Conservation (phyloP, 345 rosid genomes). For the Sisymbrium altissimum region DNA sequence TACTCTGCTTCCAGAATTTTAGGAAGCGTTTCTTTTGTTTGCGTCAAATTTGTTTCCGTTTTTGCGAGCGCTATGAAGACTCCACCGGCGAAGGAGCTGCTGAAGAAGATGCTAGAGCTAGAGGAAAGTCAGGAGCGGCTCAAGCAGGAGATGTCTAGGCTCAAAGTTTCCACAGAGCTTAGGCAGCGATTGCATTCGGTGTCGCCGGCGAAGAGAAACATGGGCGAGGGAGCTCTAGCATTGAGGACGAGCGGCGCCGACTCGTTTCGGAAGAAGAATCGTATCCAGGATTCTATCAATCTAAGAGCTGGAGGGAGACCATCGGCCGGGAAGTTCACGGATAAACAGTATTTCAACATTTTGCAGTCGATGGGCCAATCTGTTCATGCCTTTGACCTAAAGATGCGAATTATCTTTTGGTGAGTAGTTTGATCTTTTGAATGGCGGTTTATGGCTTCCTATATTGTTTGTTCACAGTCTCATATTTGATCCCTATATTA, state of each 20-base stretch:
- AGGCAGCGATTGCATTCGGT: slow-evolving; percentile 76
- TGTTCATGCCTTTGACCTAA: slow-evolving; percentile 66
- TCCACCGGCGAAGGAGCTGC: slow-evolving; percentile 73
- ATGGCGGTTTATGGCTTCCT: neutral
- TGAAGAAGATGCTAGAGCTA: slow-evolving; percentile 82
- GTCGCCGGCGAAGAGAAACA: slow-evolving; percentile 53
- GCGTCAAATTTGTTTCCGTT: too few relatives aligned
- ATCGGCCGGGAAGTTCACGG: slow-evolving; percentile 56
- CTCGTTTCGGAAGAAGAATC: slow-evolving; percentile 63
- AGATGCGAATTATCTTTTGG: slow-evolving; percentile 73
- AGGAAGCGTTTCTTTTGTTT: neutral
- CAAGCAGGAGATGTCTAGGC: slow-evolving; percentile 71
- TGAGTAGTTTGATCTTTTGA: slow-evolving; percentile 30
- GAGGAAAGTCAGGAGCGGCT: slow-evolving; percentile 84
- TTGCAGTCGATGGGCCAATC: slow-evolving; percentile 92
- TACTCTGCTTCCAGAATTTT: neutral
- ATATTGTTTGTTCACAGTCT: too few relatives aligned
- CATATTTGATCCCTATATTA: too few relatives aligned
- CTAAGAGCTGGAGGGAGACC: slow-evolving; percentile 44
- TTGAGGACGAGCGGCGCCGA: slow-evolving; percentile 56
- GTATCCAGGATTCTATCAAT: slow-evolving; percentile 27
- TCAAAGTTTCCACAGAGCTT: slow-evolving; percentile 44
- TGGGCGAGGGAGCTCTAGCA: slow-evolving; percentile 30
- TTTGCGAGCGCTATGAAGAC: slow-evolving; percentile 33
- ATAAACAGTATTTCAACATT: slow-evolving; percentile 72